Conservation (phyloP, 2,329 filamentous ascomycete species). For the Neofusicoccum parvum region DNA sequence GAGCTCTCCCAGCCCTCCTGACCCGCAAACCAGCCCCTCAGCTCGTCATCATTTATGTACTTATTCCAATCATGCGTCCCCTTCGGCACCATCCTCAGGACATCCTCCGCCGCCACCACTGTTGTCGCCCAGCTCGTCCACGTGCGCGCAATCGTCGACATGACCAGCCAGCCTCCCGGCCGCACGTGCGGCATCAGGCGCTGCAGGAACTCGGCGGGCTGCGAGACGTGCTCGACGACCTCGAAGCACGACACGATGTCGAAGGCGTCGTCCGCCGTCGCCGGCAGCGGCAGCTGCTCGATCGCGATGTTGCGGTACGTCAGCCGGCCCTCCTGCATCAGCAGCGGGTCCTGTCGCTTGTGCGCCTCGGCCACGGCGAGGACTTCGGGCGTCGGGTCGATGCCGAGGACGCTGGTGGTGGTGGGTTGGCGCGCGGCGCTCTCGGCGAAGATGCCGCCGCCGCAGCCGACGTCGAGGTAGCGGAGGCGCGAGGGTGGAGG, state of each 20-base stretch:
- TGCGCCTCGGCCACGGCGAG: conserved; percentile 76
- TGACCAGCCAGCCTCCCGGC: conserved; percentile 89
- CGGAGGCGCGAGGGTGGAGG: conserved; percentile 48
- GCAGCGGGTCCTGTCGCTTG: conserved; percentile 70
- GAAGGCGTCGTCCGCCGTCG: conserved; percentile 52
- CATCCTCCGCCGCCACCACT: conserved; percentile 86
- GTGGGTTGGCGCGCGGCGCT: conserved; percentile 70
- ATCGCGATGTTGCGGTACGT: conserved; percentile 76
- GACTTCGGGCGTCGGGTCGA: conserved; percentile 76
- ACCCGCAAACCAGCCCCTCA: conserved; percentile 54
- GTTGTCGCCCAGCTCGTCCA: conserved; percentile 90
- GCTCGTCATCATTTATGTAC: conserved; percentile 86
- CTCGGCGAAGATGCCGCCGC: conserved; percentile 95
- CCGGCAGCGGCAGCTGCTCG: conserved; percentile 61
- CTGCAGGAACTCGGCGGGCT: conserved; percentile 73
- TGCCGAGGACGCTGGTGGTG: conserved; percentile 68
- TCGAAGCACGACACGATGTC: conserved; percentile 90
- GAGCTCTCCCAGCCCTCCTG: conserved; percentile 45
- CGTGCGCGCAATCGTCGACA: conserved; percentile 89
- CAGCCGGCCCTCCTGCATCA: conserved; percentile 60
- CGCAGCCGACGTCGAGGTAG: conserved; percentile 92
- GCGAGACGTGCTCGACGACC: conserved; percentile 88
- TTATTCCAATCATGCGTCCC: conserved; percentile 97
- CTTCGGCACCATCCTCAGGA: conserved; percentile 82
- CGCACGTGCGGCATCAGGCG: conserved; percentile 73